These are phyloP conservation scores for Atalantia buxifolia DNA, from an alignment of 345 rosid species.

Conservation along the genomic window DNA sequence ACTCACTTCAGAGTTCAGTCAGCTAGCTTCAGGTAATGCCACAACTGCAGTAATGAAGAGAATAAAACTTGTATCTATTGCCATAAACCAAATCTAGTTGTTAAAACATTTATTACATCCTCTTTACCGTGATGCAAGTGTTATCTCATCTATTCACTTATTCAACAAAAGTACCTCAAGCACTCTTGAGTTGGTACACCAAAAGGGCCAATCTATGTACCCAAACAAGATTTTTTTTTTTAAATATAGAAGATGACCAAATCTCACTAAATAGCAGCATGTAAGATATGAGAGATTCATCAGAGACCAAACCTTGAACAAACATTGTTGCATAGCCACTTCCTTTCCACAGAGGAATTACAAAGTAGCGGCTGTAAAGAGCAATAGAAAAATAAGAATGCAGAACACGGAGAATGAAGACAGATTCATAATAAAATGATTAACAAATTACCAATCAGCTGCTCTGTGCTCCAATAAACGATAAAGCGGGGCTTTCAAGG, in stretches of 20 bases:
- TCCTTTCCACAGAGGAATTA: conserved; percentile 87
- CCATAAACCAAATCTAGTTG: not conserved
- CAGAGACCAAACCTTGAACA: conserved; percentile 64
- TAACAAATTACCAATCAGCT: conserved; percentile 56
- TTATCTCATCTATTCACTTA: not conserved
- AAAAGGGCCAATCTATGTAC: not conserved
- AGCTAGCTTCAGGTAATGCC: not conserved
- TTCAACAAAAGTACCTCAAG: not conserved
- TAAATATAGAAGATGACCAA: not conserved
- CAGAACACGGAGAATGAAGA: conserved; percentile 9
- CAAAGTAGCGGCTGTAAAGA: conserved; percentile 76
- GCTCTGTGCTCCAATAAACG: conserved; percentile 75
- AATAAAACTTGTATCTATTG: not conserved
- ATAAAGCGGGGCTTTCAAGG: conserved; percentile 75
- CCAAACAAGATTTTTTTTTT: not conserved
- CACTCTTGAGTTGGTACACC: not conserved
- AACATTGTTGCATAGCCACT: conserved; percentile 89
- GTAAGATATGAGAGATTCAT: not conserved
- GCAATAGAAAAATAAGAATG: not conserved
- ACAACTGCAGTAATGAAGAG: not conserved
- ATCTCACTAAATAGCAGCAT: not conserved
- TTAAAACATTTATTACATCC: not conserved
- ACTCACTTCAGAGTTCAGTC: not conserved
- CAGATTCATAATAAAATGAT: no score
- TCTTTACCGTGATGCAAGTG: not conserved